Percentiles rank a stretch among this genome's conserved stretches.
phyloP scores from a whole-genome alignment of 305 asterid species.

The Rubia occidens region DNA sequence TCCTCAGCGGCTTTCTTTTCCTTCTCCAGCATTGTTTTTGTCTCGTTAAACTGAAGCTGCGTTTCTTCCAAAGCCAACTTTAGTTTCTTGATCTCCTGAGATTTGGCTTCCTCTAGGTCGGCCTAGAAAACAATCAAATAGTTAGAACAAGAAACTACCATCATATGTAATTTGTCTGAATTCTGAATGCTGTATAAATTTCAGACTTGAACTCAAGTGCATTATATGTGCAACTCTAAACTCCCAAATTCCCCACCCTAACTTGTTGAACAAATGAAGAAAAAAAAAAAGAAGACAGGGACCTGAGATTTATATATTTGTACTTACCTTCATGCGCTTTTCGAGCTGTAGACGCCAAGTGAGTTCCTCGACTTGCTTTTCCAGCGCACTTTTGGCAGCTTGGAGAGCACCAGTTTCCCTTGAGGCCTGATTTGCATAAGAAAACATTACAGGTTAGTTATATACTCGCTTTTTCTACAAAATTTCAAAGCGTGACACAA shows the following conservation, averaged over 20 bases:
- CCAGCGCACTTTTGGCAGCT: constrained; percentile 69
- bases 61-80: constrained; percentile 28
- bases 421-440: constrained; percentile 51
- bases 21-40: constrained; percentile 23
- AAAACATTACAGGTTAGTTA: background rate
- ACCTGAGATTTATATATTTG: background rate
- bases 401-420: constrained; percentile 80
- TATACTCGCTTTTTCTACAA: background rate
- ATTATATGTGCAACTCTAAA: background rate
- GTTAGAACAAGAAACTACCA: background rate
- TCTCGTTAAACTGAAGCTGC: constrained; percentile 22
- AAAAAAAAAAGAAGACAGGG: background rate
- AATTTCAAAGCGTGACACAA: background rate
- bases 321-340: constrained; percentile 58
- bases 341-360: constrained; percentile 55
- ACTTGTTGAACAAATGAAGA: background rate
- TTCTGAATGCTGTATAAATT: background rate
- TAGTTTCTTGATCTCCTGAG: constrained; percentile 24
- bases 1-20: constrained; percentile 6
- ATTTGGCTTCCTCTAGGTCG: constrained; percentile 27
- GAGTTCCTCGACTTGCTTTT: constrained; percentile 60
- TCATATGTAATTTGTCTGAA: background rate
- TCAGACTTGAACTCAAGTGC: background rate
- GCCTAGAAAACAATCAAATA: constrained; percentile 16
- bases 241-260: background rate